Evolutionary conservation across 2,329 filamentous ascomycete species (phyloP).

Genomic region (Stagonosporopsis vannaccii): DNA sequence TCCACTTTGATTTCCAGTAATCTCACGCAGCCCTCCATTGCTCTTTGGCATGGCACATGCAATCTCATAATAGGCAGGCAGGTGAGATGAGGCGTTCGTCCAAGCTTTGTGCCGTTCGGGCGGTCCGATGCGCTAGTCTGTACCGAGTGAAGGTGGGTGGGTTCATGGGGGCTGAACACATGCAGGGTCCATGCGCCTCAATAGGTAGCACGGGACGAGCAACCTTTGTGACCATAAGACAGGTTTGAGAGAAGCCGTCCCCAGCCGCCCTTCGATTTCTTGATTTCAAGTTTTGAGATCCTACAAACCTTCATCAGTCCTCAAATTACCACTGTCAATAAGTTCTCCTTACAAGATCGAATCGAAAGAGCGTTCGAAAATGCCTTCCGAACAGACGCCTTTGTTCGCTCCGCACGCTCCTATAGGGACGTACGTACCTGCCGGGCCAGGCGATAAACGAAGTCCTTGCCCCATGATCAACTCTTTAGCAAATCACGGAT

Average conservation of each 20-base stretch:
- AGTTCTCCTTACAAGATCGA: neutral
- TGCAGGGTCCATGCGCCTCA: conserved; percentile 8
- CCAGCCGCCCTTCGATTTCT: neutral
- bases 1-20: neutral
- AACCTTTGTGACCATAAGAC: neutral
- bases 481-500: conserved; percentile 50
- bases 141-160: conserved; percentile 3
- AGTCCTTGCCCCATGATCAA: conserved; percentile 50
- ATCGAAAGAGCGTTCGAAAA: neutral
- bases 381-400: conserved; percentile 5
- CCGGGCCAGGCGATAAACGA: conserved; percentile 14
- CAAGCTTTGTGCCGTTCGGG: conserved; percentile 4
- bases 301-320: neutral
- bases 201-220: neutral
- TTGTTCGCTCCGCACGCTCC: conserved; percentile 2
- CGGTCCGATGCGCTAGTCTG: conserved; percentile 9
- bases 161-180: conserved; percentile 1
- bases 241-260: neutral
- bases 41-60: too few species aligned
- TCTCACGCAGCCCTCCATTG: neutral
- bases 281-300: neutral
- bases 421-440: conserved; percentile 4
- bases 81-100: neutral
- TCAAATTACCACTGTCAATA: neutral
- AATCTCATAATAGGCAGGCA: neutral